Base-by-base conservation (phyloP, 164 flowering plant genomes). In the Vitis riparia region DNA sequence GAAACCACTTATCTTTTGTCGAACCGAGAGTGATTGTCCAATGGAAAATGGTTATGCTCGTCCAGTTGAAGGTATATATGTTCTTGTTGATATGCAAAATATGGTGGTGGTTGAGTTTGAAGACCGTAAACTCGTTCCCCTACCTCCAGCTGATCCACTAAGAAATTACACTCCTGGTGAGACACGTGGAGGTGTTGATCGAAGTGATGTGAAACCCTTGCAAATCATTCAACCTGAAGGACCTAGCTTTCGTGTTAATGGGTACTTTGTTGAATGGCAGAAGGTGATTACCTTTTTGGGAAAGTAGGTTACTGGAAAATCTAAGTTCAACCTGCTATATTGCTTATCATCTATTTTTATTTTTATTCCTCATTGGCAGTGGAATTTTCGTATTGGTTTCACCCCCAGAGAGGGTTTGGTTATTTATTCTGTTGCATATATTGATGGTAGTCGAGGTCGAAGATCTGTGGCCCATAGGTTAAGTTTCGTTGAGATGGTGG, bases 41-140 rank as follows among this genome's bases (percentile, higher is more conserved):
- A 85, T 94, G 91, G 98, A 94, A 83, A 94, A 94, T 83, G 98
- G 98, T 55, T 94, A 94, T 85, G 98, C 98, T 49, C 94, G 97
- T 50, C 98, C 98, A 29, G 97, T 94, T 51, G 98, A 94, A 84
- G 98, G 98, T 76, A 89, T 94, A 51, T 83, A 87, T 80, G 87
- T 92, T 8, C 86, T 90, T 67, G 92, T 94, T 77, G 97, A 94
- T 75, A 92, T 92, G 89, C 98, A 94, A 79, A 92, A 90, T 65
- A 92, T 94, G 98, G 87, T 79, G n/a, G 91, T 92, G 3, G 47
- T 94, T 60, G 94, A 92, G 75, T 94, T 92, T 88, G 98, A 90
- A 69, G 98, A 94, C 76, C 92, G 97, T 32, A 94, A 89, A 68
- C 84, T 94, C 59, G 89, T 94, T 64, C 98, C 96, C 15, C 79